Conservation (phyloP, 192 early-diverging fungal genomes). For the Obelidium mucronatum region DNA sequence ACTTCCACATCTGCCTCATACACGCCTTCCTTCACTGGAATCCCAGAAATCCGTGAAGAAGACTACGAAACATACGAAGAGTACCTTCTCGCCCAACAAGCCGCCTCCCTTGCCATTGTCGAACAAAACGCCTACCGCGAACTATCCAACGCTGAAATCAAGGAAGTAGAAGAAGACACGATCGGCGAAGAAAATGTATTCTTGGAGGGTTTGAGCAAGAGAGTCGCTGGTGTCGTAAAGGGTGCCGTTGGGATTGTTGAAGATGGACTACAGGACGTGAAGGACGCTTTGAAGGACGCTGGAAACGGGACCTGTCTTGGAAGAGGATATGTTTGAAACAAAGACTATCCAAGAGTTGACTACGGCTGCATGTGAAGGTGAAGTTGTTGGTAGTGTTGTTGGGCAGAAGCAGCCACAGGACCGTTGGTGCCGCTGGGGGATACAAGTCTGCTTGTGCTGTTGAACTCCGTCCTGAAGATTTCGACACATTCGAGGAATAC, state of each 20-base stretch:
- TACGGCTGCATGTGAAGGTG: background rate
- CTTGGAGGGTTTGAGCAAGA: background rate
- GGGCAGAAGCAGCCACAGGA: too few species aligned
- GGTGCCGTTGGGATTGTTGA: background rate
- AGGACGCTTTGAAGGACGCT: background rate
- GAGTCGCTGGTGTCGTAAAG: background rate
- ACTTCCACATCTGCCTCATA: background rate
- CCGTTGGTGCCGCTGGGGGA: too few species aligned
- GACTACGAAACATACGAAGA: background rate
- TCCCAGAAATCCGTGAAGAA: background rate
- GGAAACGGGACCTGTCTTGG: background rate
- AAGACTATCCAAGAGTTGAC: background rate
- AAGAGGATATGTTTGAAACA: background rate
- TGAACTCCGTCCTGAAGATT: too few species aligned
- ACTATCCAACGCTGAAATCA: background rate
- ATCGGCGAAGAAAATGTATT: background rate
- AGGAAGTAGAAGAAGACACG: background rate
- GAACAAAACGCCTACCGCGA: background rate
- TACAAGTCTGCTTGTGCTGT: too few species aligned
- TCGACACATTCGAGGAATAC: slow-evolving; percentile 2
- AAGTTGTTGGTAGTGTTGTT: background rate
- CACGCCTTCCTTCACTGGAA: background rate
- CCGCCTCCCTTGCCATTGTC: background rate
- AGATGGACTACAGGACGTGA: background rate
- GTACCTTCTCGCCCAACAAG: background rate